phyloP scores from a whole-genome alignment of 2,329 filamentous ascomycete genomes.

The Parastagonospora nodorum region DNA sequence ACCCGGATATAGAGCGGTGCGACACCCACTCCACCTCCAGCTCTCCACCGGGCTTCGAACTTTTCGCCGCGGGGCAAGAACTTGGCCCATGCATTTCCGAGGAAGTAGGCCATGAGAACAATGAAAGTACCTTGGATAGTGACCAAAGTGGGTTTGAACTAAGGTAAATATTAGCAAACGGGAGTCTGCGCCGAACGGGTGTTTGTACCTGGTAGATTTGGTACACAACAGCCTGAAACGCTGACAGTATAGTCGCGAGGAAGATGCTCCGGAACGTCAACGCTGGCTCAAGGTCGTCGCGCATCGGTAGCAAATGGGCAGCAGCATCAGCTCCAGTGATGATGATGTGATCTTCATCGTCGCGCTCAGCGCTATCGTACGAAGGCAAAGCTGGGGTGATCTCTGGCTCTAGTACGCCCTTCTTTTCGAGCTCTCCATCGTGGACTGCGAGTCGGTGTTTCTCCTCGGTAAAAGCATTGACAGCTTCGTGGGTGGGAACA shows the following conservation, averaged over 20 bases:
- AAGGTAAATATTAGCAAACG: not conserved
- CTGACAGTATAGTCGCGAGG: constrained; percentile 12
- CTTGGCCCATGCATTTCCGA: constrained; percentile 17
- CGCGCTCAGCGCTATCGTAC: constrained; percentile 8
- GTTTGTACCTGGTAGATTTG: constrained; percentile 15
- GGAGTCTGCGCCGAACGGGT: not conserved
- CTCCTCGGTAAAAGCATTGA: constrained; percentile 16
- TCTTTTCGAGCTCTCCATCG: constrained; percentile 8
- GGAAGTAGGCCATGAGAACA: constrained; percentile 18
- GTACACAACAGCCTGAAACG: constrained; percentile 19
- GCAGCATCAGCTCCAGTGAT: constrained; percentile 20
- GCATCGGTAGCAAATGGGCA: constrained; percentile 16
- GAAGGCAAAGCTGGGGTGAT: constrained; percentile 12
- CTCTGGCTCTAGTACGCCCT: constrained; percentile 11
- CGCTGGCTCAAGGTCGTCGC: constrained; percentile 14
- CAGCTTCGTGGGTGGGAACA: constrained; percentile 12
- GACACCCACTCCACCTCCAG: constrained; percentile 12
- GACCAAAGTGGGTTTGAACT: constrained; percentile 20
- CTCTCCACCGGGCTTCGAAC: constrained; percentile 19
- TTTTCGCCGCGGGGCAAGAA: constrained; percentile 17
- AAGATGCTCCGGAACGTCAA: constrained; percentile 16
- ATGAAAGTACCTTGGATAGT: constrained; percentile 22
- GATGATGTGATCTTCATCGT: constrained; percentile 15
- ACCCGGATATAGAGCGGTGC: constrained; percentile 10
- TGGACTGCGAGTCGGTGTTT: constrained; percentile 10